These are phyloP conservation scores for Rostrohypoxylon terebratum DNA, from an alignment of 495 filamentous ascomycete genomes.

Conservation along the genomic window DNA sequence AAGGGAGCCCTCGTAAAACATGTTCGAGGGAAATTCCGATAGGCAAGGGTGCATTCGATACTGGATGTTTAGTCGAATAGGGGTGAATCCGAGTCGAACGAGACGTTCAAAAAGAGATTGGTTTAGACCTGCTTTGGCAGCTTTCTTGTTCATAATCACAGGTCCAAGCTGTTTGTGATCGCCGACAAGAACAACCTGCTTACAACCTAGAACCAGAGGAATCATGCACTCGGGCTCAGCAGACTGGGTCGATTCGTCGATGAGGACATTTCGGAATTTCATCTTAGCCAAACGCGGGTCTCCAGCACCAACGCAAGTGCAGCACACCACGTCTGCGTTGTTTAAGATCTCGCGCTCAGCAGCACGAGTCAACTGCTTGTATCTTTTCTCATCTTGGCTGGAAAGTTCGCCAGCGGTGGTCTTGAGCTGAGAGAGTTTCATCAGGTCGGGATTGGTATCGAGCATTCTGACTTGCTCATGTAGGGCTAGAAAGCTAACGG, in stretches of 20 bases:
- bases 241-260: constrained; percentile 99
- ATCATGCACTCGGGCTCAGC: constrained; percentile 99
- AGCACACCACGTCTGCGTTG: constrained; percentile 98
- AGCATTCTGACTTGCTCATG: constrained; percentile 98
- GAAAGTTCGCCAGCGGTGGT: constrained; percentile 90
- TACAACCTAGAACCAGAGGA: constrained; percentile 95
- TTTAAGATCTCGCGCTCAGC: constrained; percentile 95
- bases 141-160: constrained; percentile 99
- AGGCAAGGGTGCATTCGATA: constrained; percentile 99
- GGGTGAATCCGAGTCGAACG: constrained; percentile 90
- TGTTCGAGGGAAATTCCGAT: constrained; percentile 98
- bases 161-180: constrained; percentile 99
- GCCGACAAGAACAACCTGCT: constrained; percentile 96
- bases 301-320: constrained; percentile 97
- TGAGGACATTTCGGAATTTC: constrained; percentile 97
- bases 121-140: constrained; percentile 95
- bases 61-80: constrained; percentile 95
- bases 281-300: constrained; percentile 95
- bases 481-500: constrained; percentile 91
- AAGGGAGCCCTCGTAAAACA: constrained; percentile 99
- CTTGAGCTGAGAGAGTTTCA: constrained; percentile 93
- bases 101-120: constrained; percentile 98
- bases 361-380: constrained; percentile 91
- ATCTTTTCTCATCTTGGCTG: constrained; percentile 97
- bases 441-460: constrained; percentile 92